phyloP scores from a whole-genome alignment of 371 early-diverging fungal species.

The Mucor irregularis region DNA sequence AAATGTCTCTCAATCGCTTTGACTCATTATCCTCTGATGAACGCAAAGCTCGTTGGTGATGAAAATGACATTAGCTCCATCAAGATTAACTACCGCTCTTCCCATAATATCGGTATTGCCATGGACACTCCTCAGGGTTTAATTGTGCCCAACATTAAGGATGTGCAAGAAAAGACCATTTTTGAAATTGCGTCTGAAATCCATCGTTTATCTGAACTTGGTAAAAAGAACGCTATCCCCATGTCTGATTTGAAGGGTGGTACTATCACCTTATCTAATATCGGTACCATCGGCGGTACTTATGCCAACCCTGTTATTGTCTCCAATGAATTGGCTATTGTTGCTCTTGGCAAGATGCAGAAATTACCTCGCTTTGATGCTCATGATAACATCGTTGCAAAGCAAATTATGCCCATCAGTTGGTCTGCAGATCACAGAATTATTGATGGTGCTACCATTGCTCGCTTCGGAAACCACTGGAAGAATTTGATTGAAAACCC shows the following conservation, averaged over 20 bases:
- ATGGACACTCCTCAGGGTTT: constrained; percentile 96
- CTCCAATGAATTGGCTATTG: constrained; percentile 86
- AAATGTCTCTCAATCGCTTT: constrained; percentile 90
- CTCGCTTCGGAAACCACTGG: constrained; percentile 88
- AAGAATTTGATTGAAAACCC: constrained; percentile 87
- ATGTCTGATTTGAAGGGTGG: constrained; percentile 79
- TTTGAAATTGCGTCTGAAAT: constrained; percentile 90
- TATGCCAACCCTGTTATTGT: constrained; percentile 92
- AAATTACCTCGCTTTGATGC: constrained; percentile 83
- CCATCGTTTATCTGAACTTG: constrained; percentile 73
- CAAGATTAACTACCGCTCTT: constrained; percentile 68
- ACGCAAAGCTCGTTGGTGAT: constrained; percentile 66
- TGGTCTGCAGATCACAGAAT: constrained; percentile 97
- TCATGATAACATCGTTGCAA: constrained; percentile 64
- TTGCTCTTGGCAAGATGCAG: constrained; percentile 86
- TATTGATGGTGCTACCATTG: constrained; percentile 97
- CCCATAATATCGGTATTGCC: constrained; percentile 94
- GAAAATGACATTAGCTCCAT: constrained; percentile 49
- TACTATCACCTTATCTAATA: constrained; percentile 92
- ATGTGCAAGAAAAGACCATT: constrained; percentile 86
- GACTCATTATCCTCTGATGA: constrained; percentile 85
- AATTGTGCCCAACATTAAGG: constrained; percentile 93
- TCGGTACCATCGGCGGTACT: constrained; percentile 94
- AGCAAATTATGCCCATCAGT: constrained; percentile 77
- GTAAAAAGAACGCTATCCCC: constrained; percentile 63